A percentile compares a stretch with the other conserved stretches of the same genome.
Evolutionary conservation across 805 yeast genomes (phyloP).

Genomic region (Saccharomycopsis guyanensis): DNA sequence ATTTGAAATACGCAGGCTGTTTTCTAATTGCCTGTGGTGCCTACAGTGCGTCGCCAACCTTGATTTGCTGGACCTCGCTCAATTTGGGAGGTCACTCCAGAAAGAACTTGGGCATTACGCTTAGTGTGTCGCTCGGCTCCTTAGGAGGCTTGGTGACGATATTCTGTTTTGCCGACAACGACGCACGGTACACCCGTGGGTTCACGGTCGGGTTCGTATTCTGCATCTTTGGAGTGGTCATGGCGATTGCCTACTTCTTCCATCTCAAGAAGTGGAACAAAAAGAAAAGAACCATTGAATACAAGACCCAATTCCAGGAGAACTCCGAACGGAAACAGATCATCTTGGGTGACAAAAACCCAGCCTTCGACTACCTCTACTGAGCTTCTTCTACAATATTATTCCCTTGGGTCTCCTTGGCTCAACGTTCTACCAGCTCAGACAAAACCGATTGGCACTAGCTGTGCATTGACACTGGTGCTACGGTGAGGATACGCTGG

Average conservation of each 20-base stretch:
- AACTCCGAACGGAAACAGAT: constrained; percentile 27
- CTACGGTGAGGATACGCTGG: no score
- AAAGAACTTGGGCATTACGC: constrained; percentile 49
- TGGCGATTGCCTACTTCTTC: constrained; percentile 8
- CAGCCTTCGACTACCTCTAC: constrained; percentile 32
- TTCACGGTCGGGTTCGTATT: constrained; percentile 15
- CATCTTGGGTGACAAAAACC: constrained; percentile 32
- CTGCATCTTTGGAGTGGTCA: constrained; percentile 5
- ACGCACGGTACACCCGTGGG: constrained; percentile 10
- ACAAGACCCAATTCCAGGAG: constrained; percentile 26
- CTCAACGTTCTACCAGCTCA: no score
- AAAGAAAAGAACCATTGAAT: constrained; percentile 24
- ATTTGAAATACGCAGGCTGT: constrained; percentile 51
- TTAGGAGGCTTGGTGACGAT: constrained; percentile 42
- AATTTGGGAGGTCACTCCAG: constrained; percentile 43
- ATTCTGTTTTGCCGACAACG: constrained; percentile 15
- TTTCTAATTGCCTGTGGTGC: constrained; percentile 46
- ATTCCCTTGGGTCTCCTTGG: no score
- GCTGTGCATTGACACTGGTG: no score
- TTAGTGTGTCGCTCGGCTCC: constrained; percentile 63
- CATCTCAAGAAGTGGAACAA: constrained; percentile 27
- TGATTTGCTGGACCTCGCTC: constrained; percentile 50
- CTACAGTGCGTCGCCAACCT: constrained; percentile 60
- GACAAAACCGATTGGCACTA: no score
- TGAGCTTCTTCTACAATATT: constrained; percentile 19